Percentiles rank a stretch among this genome's conserved stretches.
phyloP scores from a whole-genome alignment of 2,329 filamentous ascomycete species.

The Leptographium galeiforme region DNA sequence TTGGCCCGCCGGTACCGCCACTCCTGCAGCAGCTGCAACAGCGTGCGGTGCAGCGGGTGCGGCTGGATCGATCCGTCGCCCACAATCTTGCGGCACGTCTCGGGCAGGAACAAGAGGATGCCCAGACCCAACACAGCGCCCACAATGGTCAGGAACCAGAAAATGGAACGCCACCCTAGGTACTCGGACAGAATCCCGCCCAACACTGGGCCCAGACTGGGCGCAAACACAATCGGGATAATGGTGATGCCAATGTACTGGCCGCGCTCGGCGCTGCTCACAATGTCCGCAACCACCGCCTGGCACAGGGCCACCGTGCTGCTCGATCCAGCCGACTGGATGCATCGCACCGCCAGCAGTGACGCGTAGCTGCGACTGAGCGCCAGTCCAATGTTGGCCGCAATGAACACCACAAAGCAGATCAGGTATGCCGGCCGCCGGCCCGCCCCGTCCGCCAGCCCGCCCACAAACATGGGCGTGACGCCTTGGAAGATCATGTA shows the following conservation, averaged over 20 bases:
- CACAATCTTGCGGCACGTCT: constrained; percentile 35
- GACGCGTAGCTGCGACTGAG: constrained; percentile 34
- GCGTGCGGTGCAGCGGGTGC: constrained; percentile 9
- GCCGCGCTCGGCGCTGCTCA: constrained; percentile 47
- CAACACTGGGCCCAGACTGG: constrained; percentile 39
- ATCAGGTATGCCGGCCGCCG: constrained; percentile 38
- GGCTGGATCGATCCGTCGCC: constrained; percentile 34
- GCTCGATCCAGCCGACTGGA: constrained; percentile 45
- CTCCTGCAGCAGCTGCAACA: constrained; percentile 7
- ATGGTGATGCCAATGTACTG: constrained; percentile 41
- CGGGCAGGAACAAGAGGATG: constrained; percentile 37
- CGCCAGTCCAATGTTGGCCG: constrained; percentile 38
- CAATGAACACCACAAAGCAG: constrained; percentile 38
- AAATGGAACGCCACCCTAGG: constrained; percentile 46
- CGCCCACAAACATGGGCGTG: constrained; percentile 41
- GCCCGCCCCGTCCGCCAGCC: constrained; percentile 38
- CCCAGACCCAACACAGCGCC: constrained; percentile 25
- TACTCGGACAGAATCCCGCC: constrained; percentile 44
- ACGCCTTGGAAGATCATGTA: constrained; percentile 50
- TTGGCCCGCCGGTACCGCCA: background rate
- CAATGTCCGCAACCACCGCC: constrained; percentile 50
- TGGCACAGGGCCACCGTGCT: constrained; percentile 43
- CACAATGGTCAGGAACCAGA: constrained; percentile 46
- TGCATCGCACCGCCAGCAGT: constrained; percentile 37
- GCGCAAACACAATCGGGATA: constrained; percentile 32